Base-by-base conservation (phyloP, 2,329 filamentous ascomycete species). In the Trichoderma sp. region DNA sequence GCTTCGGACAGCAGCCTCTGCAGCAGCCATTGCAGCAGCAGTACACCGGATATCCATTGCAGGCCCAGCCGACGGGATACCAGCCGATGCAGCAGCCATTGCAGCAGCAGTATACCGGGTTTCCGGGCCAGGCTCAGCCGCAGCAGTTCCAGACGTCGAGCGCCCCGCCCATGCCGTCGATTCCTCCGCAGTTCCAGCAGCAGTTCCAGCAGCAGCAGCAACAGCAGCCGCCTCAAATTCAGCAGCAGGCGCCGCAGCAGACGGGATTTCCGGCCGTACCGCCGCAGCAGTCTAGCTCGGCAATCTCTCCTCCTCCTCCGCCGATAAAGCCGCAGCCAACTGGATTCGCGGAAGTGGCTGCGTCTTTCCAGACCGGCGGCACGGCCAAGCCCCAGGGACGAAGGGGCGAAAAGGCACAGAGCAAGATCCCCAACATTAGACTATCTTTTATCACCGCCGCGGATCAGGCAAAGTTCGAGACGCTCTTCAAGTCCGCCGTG, bases 381-480 rank as follows among this genome's bases (percentile, higher is more conserved):
- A 76, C 78, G 61, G 72, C 82, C 48, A 81, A 83, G 67, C 75
- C 85, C 2, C 79, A 80, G 71, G 80, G 82, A 29, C 80, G 81
- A 70, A 77, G 82, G 69, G 77, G 82, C 8, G 79, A 82, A 67
- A 89, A 87, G 74, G 78, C 83, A 52, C 81, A 85, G 13, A 89
- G 87, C 73, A 95, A 91, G 81, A 97, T 99, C 67, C 95, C 95
- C 32, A 98, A 92, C 77, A 96, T 98, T 72, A 87, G 95, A 59
- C 82, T 99, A 70, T 97, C 94, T 3, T 99, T 99, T 78, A 97
- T 99, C 76, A 97, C 94, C 3, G 94, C 92, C 29, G 89, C 91
- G 75, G 95, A 99, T 77, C 95, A 99, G 80, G 87, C 92, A 75
- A 97, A 97, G 81, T 99, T 99, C 74, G 95, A 99, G 83, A 95